Evolutionary conservation across 805 yeast species (phyloP).

Genomic region (Saturnispora silvae): DNA sequence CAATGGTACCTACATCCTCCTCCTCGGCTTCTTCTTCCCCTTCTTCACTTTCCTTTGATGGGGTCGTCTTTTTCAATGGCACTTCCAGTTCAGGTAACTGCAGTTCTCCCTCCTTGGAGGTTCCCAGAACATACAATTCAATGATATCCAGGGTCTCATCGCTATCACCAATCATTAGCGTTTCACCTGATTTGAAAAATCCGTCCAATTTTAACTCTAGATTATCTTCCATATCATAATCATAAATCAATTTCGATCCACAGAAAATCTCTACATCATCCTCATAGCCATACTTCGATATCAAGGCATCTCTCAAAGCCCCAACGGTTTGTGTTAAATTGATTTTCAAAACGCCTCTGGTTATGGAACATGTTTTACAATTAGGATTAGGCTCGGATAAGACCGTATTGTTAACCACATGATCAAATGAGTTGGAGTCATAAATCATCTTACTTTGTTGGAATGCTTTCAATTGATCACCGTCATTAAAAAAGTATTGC

Average conservation of each 20-base stretch:
- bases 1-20: slow-evolving; percentile 13
- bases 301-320: slow-evolving; percentile 42
- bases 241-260: slow-evolving; percentile 54
- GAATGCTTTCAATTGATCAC: slow-evolving; percentile 18
- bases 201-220: slow-evolving; percentile 35
- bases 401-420: slow-evolving; percentile 54
- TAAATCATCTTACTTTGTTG: slow-evolving; percentile 35
- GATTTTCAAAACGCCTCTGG: slow-evolving; percentile 39
- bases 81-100: slow-evolving; percentile 18
- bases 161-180: slow-evolving; percentile 70
- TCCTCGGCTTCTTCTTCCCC: slow-evolving; percentile 10
- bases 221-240: slow-evolving; percentile 83
- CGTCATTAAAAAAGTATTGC: slow-evolving; percentile 28
- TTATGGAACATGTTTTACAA: slow-evolving; percentile 60
- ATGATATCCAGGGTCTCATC: slow-evolving; percentile 53
- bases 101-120: slow-evolving; percentile 9
- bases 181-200: slow-evolving; percentile 46
- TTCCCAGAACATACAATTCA: slow-evolving; percentile 42
- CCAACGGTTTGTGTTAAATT: slow-evolving; percentile 30
- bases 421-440: slow-evolving; percentile 44
- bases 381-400: slow-evolving; percentile 51
- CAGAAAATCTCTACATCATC: slow-evolving; percentile 48
- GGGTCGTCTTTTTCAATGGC: slow-evolving; percentile 13
- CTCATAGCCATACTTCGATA: slow-evolving; percentile 41
- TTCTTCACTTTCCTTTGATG: slow-evolving; percentile 16